phyloP scores from a whole-genome alignment of 257 asterid species.

The Ajuga chamaepitys region DNA sequence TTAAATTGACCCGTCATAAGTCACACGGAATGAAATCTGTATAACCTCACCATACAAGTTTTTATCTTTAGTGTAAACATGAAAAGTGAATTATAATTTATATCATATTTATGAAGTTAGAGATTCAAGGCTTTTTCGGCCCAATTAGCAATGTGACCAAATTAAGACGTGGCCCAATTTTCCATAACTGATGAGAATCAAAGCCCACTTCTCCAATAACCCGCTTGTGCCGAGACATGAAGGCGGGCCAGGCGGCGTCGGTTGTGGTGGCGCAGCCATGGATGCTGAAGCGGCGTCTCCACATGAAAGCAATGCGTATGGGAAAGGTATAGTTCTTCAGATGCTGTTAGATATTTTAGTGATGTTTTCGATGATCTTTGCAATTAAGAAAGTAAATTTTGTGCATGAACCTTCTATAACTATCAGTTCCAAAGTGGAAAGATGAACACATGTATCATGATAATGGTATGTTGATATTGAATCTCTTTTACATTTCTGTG shows the following conservation, averaged over 20 bases:
- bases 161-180: no score
- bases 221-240: no score
- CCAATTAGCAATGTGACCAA: no score
- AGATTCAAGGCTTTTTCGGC: no score
- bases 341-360: neutral
- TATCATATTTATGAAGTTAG: no score
- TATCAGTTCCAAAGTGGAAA: neutral
- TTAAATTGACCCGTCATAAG: no score
- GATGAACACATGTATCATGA: neutral
- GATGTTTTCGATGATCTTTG: neutral
- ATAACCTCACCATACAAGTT: no score
- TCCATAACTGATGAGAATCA: no score
- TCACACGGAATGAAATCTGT: no score
- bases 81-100: no score
- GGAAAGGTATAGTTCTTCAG: constrained; percentile 37
- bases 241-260: constrained; percentile 9
- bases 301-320: constrained; percentile 36
- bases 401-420: neutral
- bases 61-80: no score
- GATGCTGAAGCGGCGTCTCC: constrained; percentile 16
- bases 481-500: neutral
- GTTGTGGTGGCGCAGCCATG: constrained; percentile 14
- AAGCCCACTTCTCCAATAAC: no score
- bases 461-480: neutral
- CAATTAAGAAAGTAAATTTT: neutral